Conservation (phyloP, 108 stramenopile genomes). For the Pseudonitzschia multiseries region DNA sequence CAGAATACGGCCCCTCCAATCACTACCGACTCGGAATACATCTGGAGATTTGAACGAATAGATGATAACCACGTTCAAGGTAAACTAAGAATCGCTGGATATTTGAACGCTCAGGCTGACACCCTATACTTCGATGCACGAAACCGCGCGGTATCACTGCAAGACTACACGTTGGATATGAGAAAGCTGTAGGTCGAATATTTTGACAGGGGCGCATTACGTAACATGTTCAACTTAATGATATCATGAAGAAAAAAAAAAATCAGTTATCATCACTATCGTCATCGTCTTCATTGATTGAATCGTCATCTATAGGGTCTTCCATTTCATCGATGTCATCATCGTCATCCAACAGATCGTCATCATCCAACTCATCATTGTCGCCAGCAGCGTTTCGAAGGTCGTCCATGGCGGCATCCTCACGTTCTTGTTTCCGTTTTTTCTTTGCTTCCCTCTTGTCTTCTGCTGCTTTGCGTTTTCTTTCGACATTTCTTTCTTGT, state of each 20-base stretch:
- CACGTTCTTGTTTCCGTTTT: slow-evolving; percentile 67
- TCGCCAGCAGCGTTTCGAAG: slow-evolving; percentile 48
- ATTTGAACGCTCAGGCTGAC: slow-evolving; percentile 77
- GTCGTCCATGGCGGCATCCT: slow-evolving; percentile 72
- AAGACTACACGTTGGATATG: slow-evolving; percentile 64
- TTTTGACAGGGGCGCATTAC: background rate
- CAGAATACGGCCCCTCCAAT: slow-evolving; percentile 80
- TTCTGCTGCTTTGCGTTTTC: slow-evolving; percentile 68
- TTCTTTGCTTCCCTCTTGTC: slow-evolving; percentile 78
- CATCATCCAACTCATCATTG: slow-evolving; percentile 40
- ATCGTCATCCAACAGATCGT: slow-evolving; percentile 38
- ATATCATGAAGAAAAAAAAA: background rate
- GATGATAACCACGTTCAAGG: slow-evolving; percentile 49
- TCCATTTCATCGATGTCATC: slow-evolving; percentile 33
- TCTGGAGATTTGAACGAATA: slow-evolving; percentile 60
- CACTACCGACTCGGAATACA: slow-evolving; percentile 74
- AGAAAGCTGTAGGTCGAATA: slow-evolving; percentile 10
- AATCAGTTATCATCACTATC: background rate
- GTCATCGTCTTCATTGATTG: slow-evolving; percentile 23
- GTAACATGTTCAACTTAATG: background rate
- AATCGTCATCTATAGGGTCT: slow-evolving; percentile 27
- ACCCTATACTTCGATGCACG: slow-evolving; percentile 76
- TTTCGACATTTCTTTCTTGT: slow-evolving; percentile 83
- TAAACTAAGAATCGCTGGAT: slow-evolving; percentile 62
- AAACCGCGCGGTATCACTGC: slow-evolving; percentile 74